These are phyloP conservation scores for Mucor lusitanicus DNA, from an alignment of 371 early-diverging fungal genomes.

Conservation along the genomic window DNA sequence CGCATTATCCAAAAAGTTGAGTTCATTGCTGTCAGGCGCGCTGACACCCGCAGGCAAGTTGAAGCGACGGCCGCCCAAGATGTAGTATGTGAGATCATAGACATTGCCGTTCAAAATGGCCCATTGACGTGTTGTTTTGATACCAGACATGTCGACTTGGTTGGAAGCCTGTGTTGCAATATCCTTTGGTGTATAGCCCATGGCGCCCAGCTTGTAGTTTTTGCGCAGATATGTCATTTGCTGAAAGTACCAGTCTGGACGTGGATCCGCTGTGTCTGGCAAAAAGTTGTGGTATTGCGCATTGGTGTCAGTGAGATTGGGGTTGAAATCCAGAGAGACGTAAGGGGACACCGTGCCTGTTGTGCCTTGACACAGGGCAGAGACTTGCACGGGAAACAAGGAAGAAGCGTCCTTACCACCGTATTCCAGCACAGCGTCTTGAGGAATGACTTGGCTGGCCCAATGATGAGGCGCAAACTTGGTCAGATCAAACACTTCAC, in stretches of 20 bases:
- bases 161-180: constrained; percentile 34
- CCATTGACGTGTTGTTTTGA: constrained; percentile 41
- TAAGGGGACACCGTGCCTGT: constrained; percentile 37
- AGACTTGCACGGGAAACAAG: constrained; percentile 79
- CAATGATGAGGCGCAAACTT: constrained; percentile 62
- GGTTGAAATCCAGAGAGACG: constrained; percentile 41
- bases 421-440: constrained; percentile 58
- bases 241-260: constrained; percentile 58
- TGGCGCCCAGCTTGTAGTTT: constrained; percentile 50
- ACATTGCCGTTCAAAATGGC: constrained; percentile 58
- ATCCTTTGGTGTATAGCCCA: constrained; percentile 42
- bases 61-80: constrained; percentile 39
- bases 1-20: constrained; percentile 49
- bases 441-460: constrained; percentile 49
- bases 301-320: constrained; percentile 42
- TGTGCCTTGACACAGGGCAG: constrained; percentile 48
- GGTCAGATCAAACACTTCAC: constrained; percentile 72
- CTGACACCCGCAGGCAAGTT: constrained; percentile 20
- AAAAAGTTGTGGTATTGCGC: constrained; percentile 46
- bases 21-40: constrained; percentile 22
- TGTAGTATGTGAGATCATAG: constrained; percentile 61
- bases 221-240: constrained; percentile 54
- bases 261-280: constrained; percentile 38
- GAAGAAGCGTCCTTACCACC: constrained; percentile 69
- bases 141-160: constrained; percentile 27